Conservation (phyloP, 1,284 basidiomycete species). For the Xerocomus amazonicus region DNA sequence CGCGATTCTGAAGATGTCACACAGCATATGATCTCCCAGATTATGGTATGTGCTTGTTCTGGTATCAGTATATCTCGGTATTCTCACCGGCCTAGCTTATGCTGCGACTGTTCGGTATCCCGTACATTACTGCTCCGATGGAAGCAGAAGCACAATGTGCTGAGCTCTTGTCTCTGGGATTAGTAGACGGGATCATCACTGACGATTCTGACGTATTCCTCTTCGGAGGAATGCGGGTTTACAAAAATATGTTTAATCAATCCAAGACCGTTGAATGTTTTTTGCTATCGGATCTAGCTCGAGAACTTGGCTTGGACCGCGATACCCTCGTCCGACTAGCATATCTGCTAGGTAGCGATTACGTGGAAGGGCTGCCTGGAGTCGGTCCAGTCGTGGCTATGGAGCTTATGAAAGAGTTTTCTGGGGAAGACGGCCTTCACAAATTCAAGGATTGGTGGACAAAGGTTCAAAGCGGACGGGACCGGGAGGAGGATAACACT, state of each 20-base stretch:
- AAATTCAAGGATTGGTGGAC: constrained; percentile 95
- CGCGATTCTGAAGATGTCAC: constrained; percentile 95
- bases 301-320: constrained; percentile 87
- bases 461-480: constrained; percentile 89
- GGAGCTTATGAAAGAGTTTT: constrained; percentile 90
- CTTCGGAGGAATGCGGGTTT: constrained; percentile 90
- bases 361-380: constrained; percentile 93
- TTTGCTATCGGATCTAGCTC: constrained; percentile 76
- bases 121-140: constrained; percentile 98
- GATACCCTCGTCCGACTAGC: constrained; percentile 87
- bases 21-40: constrained; percentile 92
- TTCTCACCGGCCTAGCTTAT: constrained; percentile 53
- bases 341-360: constrained; percentile 95
- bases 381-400: constrained; percentile 96
- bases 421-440: constrained; percentile 77
- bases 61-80: not conserved
- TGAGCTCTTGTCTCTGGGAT: constrained; percentile 76
- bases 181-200: constrained; percentile 98
- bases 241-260: constrained; percentile 99
- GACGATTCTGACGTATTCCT: constrained; percentile 99
- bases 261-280: constrained; percentile 98
- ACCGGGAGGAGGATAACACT: constrained; percentile 66
- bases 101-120: constrained; percentile 93
- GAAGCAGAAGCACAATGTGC: constrained; percentile 99
- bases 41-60: constrained; percentile 62